Evolutionary conservation across 768 basidiomycete genomes (phyloP), one percentile per base, ranked within the genome.

Genomic region (Albatrellus ellisii): DNA sequence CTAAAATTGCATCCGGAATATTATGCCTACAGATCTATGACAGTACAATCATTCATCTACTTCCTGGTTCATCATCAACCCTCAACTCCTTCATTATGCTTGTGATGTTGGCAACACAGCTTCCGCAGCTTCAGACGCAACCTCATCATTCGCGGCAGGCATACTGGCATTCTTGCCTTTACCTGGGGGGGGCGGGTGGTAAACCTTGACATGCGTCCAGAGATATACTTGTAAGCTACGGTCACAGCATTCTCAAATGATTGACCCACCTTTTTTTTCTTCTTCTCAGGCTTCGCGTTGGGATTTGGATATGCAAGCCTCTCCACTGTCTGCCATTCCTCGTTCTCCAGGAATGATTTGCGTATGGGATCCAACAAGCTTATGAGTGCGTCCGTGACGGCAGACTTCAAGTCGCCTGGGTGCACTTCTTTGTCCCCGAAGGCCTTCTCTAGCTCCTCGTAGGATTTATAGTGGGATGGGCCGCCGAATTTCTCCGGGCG

Each of bases 331-430:
- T 84, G 75, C 78, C 88, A 97, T 56, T 88, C 88, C 52, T 79
- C 70, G 53, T 75, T 77, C 48, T 64, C 73, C 52, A 79, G 70
- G 54, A 88, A 97, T 39, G 75, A 71, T 48, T 76, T 72, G 48
- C 82, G 73, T 37, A 99, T 79, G 0, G 94, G 92, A 15, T 74
- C 76, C 43, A 98, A 61, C 32, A 99, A 62, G 20, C 67, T 66
- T 54, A 73, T 70, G 56, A 98, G 78, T 10, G 76, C 79, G 26
- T 77, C 74, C 32, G 73, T 70, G 12, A 94, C 86, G 0, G 76
- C 71, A 3, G 59, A 60, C 68, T 99, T 99, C 56, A 98, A 62
- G 60, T 95, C 95, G 25, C 76, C 79, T 6, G 95, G 95, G 59
- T 95, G 90, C 4, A 99, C 53, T 48, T 73, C 72, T 62, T 77